Base-by-base conservation (phyloP, 257 asterid genomes). In the Solanum pimpinellifolium region DNA sequence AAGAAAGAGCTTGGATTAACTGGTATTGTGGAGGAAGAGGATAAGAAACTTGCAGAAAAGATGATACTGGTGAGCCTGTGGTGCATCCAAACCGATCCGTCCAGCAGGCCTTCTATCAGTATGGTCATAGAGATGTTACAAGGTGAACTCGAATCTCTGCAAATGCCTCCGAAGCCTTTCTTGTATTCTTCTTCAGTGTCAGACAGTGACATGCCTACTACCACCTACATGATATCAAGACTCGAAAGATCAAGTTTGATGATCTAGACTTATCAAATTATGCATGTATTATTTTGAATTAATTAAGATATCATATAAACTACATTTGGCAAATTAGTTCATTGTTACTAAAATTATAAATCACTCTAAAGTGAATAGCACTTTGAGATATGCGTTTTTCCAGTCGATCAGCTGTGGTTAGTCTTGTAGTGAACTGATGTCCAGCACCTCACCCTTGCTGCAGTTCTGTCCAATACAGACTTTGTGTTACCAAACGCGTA, bases 51-150 rank as follows among this genome's bases (percentile, higher is more conserved):
- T 42, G 85, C 56, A 65, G 87, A 86, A 56, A 89, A 91, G 85
- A 86, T 89, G 74, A 37, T 86, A 4, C 42, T 86, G 18, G 88
- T 87, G 15, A 89, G 91, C 23, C 85, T 89, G 70, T 90, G 92
- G 91, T 89, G 92, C 88, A 87, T 89, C 65, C 92, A 90, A 41
- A 87, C 88, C 1, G 60, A 83, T 86, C 92, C 91, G 0, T 35
- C 52, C 20, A 77, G 76, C 9, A 83, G 90, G 21, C 90, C 91
- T 31, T 76, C 89, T 2, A 91, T 91, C 18, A 86, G 31, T 49
- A 87, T 49, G 80, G 92, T 91, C 0, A 7, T 91, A n/a, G 88
- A 87, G 72, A 91, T 90, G 92, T 46, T 90, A 70, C 86, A 90
- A 74, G 90, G 91, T 18, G 78, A 76, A 52, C 31, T 88, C 6